phyloP scores from a whole-genome alignment of 305 asterid species.

The Fraxinus dipetala region DNA sequence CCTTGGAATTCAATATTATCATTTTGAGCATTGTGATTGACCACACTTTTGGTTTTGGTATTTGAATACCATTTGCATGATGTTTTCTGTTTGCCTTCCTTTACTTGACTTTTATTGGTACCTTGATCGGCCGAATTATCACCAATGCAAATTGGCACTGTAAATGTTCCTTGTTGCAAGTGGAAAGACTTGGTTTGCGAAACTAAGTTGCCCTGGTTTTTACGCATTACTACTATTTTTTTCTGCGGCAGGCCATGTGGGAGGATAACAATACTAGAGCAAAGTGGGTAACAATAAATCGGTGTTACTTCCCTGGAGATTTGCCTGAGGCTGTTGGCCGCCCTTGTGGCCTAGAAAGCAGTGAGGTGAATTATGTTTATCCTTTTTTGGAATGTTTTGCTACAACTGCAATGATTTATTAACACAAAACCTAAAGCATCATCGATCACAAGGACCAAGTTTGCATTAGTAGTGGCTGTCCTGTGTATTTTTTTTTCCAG shows the following conservation, averaged over 20 bases:
- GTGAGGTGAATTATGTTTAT: constrained; percentile 56
- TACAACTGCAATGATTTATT: neutral
- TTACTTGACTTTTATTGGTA: neutral
- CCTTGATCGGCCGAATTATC: constrained; percentile 7
- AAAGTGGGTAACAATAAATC: constrained; percentile 72
- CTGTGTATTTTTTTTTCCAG: constrained; percentile 3
- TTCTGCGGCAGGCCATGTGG: constrained; percentile 78
- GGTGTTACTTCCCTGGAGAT: constrained; percentile 85
- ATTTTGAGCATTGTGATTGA: constrained; percentile 7
- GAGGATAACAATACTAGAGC: constrained; percentile 60
- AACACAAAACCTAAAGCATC: constrained; percentile 5
- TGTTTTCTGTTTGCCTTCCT: constrained; percentile 9
- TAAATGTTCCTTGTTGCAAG: neutral
- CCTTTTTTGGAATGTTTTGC: constrained; percentile 13
- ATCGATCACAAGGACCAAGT: neutral
- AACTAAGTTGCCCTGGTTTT: constrained; percentile 18
- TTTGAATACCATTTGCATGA: neutral
- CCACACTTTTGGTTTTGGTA: neutral
- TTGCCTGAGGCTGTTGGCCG: constrained; percentile 91
- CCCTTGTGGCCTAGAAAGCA: constrained; percentile 83
- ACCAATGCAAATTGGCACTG: constrained; percentile 2
- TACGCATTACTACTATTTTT: constrained; percentile 24
- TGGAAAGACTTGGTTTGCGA: constrained; percentile 14
- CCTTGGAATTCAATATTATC: neutral
- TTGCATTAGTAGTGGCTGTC: constrained; percentile 9